Evolutionary conservation across 495 filamentous ascomycete genomes (phyloP).

Genomic region (Pseudomonodictys pantanalensis): DNA sequence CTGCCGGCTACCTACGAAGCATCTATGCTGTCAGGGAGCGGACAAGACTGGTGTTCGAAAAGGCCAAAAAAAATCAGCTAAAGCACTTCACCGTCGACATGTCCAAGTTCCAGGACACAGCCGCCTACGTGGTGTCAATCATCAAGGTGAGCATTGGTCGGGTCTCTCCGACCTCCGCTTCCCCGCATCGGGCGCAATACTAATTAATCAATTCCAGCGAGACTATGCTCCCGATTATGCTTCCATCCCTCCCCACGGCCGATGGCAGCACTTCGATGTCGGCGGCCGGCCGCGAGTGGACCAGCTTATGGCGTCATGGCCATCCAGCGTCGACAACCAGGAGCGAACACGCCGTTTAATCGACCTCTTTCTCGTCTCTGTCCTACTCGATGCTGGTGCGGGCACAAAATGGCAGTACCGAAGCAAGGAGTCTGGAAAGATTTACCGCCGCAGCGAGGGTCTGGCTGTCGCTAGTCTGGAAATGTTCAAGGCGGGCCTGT

Average conservation of each 20-base stretch:
- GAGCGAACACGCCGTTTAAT: slow-evolving; percentile 76
- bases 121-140: slow-evolving; percentile 88
- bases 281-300: slow-evolving; percentile 74
- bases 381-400: slow-evolving; percentile 83
- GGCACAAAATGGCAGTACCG: slow-evolving; percentile 85
- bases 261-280: slow-evolving; percentile 84
- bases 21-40: slow-evolving; percentile 84
- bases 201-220: slow-evolving; percentile 66
- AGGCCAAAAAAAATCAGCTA: slow-evolving; percentile 74
- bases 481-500: slow-evolving; percentile 95
- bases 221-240: slow-evolving; percentile 85
- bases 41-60: slow-evolving; percentile 66
- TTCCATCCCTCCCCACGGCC: slow-evolving; percentile 78
- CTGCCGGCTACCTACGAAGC: slow-evolving; percentile 87
- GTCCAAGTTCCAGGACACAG: slow-evolving; percentile 80
- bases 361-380: slow-evolving; percentile 86
- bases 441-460: slow-evolving; percentile 85
- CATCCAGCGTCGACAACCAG: slow-evolving; percentile 58
- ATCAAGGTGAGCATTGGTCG: slow-evolving; percentile 74
- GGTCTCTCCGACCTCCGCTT: neutral
- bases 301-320: slow-evolving; percentile 69
- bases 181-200: slow-evolving; percentile 27
- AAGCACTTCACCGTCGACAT: slow-evolving; percentile 91
- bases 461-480: slow-evolving; percentile 91
- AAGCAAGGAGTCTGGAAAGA: slow-evolving; percentile 80